Percentiles rank a stretch among this genome's conserved stretches.
These are phyloP conservation scores for Erodium maritimum DNA, from an alignment of 345 rosid genomes.

Conservation along the genomic window DNA sequence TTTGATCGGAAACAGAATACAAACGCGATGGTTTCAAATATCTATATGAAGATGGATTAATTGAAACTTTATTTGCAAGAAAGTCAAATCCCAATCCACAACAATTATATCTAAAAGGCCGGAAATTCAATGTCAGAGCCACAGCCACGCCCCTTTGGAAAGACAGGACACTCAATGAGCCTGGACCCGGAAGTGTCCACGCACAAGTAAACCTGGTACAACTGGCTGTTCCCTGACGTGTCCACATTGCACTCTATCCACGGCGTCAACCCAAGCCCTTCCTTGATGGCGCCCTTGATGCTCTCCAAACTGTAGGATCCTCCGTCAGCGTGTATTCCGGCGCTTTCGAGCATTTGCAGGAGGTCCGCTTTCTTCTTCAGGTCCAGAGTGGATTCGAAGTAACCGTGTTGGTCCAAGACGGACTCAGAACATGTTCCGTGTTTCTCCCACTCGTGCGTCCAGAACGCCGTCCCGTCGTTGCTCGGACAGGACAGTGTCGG, in stretches of 20 bases:
- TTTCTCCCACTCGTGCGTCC: slow-evolving; percentile 94
- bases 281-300: slow-evolving; percentile 48
- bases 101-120: slow-evolving; percentile 28
- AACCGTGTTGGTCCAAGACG: slow-evolving; percentile 50
- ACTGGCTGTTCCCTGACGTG: slow-evolving; percentile 54
- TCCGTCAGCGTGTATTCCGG: slow-evolving; percentile 62
- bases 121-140: slow-evolving; percentile 56
- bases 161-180: slow-evolving; percentile 63
- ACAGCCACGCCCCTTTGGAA: slow-evolving; percentile 46
- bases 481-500: slow-evolving; percentile 85
- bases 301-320: slow-evolving; percentile 33
- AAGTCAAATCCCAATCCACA: too few species aligned
- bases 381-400: slow-evolving; percentile 49
- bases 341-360: slow-evolving; percentile 37
- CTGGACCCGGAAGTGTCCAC: slow-evolving; percentile 54
- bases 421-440: slow-evolving; percentile 94
- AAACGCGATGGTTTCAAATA: too few species aligned
- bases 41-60: too few species aligned
- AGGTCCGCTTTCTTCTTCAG: slow-evolving; percentile 39
- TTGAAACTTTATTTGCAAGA: too few species aligned
- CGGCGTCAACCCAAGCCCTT: slow-evolving; percentile 45
- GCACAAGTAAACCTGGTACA: slow-evolving; percentile 75
- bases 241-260: slow-evolving; percentile 66
- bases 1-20: too few species aligned
- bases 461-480: slow-evolving; percentile 38